phyloP scores from a whole-genome alignment of 768 basidiomycete species.

The Collybia sp. region DNA sequence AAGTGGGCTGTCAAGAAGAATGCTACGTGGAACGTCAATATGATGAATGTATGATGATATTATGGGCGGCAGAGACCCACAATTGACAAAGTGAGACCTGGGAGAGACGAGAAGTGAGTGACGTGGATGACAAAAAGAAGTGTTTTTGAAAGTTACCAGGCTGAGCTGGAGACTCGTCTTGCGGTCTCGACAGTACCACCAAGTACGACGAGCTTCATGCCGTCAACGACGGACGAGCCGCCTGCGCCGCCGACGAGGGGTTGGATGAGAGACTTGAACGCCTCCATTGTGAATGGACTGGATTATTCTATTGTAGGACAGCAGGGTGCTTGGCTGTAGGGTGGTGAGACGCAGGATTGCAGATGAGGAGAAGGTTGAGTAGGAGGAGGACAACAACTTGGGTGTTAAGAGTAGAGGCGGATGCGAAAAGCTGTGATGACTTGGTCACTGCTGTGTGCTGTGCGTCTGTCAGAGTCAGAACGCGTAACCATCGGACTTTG shows the following conservation, averaged over 20 bases:
- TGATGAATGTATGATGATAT: background rate
- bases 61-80: conserved; percentile 36
- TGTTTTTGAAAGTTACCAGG: conserved; percentile 46
- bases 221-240: conserved; percentile 78
- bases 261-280: conserved; percentile 74
- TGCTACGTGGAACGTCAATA: conserved; percentile 32
- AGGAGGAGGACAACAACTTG: no score
- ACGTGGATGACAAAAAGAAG: conserved; percentile 4
- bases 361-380: no score
- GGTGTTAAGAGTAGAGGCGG: no score
- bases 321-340: no score
- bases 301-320: no score
- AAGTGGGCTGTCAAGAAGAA: conserved; percentile 91
- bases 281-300: conserved; percentile 50
- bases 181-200: conserved; percentile 88
- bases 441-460: no score
- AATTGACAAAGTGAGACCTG: conserved; percentile 85
- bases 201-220: conserved; percentile 85
- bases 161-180: conserved; percentile 74
- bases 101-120: conserved; percentile 2
- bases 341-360: no score
- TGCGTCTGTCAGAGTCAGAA: no score
- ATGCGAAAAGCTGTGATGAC: no score
- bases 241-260: conserved; percentile 74
- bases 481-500: no score